These are phyloP conservation scores for Boletus tylopilopsis DNA, from an alignment of 768 basidiomycete species.

Conservation along the genomic window DNA sequence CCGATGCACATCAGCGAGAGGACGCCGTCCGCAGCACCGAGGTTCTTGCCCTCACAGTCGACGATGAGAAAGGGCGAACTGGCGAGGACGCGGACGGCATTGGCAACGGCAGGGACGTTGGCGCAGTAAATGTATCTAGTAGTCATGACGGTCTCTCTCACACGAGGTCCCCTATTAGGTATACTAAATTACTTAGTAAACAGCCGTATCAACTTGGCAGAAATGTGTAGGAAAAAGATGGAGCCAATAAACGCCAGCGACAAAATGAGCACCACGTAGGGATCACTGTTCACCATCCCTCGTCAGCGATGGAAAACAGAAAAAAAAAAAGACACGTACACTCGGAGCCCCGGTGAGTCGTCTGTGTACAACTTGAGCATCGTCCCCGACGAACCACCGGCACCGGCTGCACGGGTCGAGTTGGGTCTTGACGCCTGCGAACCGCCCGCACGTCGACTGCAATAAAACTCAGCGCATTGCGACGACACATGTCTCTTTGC, in stretches of 20 bases:
- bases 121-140: slow-evolving; percentile 23
- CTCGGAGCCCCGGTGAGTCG: slow-evolving; percentile 93
- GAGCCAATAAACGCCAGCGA: slow-evolving; percentile 96
- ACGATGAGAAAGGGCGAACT: slow-evolving; percentile 28
- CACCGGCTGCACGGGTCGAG: slow-evolving; percentile 86
- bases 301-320: slow-evolving; percentile 4
- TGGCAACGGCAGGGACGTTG: slow-evolving; percentile 4
- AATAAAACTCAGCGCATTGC: background rate
- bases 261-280: slow-evolving; percentile 93
- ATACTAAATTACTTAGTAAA: slow-evolving; percentile 66
- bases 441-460: slow-evolving; percentile 71
- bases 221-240: slow-evolving; percentile 98
- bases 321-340: slow-evolving; percentile 60
- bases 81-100: slow-evolving; percentile 21
- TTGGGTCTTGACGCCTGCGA: slow-evolving; percentile 71
- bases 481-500: slow-evolving; percentile 12
- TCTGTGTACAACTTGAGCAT: slow-evolving; percentile 99
- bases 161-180: slow-evolving; percentile 14
- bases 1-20: slow-evolving; percentile 37
- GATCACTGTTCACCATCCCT: slow-evolving; percentile 56
- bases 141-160: slow-evolving; percentile 13
- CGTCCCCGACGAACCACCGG: slow-evolving; percentile 94
- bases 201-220: slow-evolving; percentile 87
- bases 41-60: slow-evolving; percentile 39
- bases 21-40: slow-evolving; percentile 30